phyloP scores from a whole-genome alignment of 371 early-diverging fungal genomes.

The Circinella umbellata region DNA sequence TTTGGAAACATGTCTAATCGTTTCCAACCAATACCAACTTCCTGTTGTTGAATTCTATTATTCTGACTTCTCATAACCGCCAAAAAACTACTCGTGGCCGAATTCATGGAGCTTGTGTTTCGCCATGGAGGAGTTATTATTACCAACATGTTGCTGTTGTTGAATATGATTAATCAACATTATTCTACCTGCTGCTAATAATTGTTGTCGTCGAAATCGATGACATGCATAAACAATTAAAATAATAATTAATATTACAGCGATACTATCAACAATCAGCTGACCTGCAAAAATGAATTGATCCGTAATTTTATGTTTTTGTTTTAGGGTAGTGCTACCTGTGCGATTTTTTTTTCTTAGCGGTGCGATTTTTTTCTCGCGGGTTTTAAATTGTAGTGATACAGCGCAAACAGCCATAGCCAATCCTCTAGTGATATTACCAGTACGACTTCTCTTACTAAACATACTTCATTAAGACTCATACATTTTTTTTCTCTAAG shows the following conservation, averaged over 20 bases:
- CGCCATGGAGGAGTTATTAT: background rate
- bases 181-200: background rate
- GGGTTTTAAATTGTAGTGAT: no score
- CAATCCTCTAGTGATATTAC: no score
- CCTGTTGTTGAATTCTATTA: background rate
- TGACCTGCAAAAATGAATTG: constrained; percentile 13
- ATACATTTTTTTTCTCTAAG: no score
- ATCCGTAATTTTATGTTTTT: background rate
- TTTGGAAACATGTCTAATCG: constrained; percentile 18
- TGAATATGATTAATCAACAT: background rate
- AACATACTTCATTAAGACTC: no score
- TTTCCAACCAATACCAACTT: constrained; percentile 11
- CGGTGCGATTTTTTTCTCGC: no score
- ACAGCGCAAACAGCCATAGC: no score
- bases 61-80: constrained; percentile 7
- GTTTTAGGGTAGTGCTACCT: no score
- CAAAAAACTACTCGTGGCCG: constrained; percentile 8
- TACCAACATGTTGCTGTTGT: background rate
- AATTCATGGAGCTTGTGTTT: background rate
- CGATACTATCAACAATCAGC: constrained; percentile 20
- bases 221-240: constrained; percentile 16
- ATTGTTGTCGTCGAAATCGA: constrained; percentile 10
- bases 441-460: no score
- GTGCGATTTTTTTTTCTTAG: no score
- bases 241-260: constrained; percentile 10